phyloP scores from a whole-genome alignment of 2,329 filamentous ascomycete genomes.

The Alternaria rosae region DNA sequence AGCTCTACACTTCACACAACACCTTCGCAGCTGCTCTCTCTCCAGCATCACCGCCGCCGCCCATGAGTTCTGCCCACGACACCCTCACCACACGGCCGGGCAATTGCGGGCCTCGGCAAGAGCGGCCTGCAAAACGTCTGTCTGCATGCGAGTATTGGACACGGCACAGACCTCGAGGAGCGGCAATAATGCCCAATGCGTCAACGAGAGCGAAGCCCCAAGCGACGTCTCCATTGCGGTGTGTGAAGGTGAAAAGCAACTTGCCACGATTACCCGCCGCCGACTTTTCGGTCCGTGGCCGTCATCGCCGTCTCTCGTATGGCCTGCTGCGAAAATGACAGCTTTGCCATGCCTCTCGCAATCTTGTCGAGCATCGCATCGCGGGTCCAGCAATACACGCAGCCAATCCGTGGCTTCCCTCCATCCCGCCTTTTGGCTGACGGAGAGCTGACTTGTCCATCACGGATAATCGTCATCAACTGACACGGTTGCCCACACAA shows the following conservation, averaged over 20 bases:
- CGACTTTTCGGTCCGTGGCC: constrained; percentile 1
- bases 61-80: background rate
- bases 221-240: constrained; percentile 25
- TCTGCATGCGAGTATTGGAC: constrained; percentile 46
- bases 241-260: constrained; percentile 27
- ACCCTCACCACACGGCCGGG: constrained; percentile 13
- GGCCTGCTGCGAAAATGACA: background rate
- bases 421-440: constrained; percentile 11
- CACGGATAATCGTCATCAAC: constrained; percentile 25
- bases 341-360: background rate
- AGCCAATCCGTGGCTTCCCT: background rate
- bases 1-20: constrained; percentile 2
- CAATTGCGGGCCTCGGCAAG: constrained; percentile 28
- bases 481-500: constrained; percentile 15
- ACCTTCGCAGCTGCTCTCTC: constrained; percentile 1
- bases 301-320: background rate
- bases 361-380: background rate
- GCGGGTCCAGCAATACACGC: background rate
- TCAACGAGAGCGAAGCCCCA: constrained; percentile 28
- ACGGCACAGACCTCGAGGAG: constrained; percentile 40
- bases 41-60: constrained; percentile 1
- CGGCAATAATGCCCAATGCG: constrained; percentile 41
- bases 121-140: constrained; percentile 32
- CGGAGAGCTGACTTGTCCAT: constrained; percentile 10
- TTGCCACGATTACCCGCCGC: constrained; percentile 17